phyloP scores from a whole-genome alignment of 306 rosid species.

The Lithocarpus polystachyus region DNA sequence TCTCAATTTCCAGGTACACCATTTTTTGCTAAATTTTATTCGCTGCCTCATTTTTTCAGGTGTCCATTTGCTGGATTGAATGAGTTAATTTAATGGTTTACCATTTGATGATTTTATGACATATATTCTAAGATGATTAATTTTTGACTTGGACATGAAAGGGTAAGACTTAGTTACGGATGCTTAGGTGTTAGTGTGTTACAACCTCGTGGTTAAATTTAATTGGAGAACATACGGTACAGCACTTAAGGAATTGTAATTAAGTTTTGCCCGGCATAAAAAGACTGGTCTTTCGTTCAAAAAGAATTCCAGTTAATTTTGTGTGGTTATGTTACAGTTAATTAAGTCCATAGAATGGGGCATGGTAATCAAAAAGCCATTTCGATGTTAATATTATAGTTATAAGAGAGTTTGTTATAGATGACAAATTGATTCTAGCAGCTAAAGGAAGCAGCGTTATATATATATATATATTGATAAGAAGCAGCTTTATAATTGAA shows the following conservation, averaged over 20 bases:
- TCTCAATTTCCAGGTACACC: slow-evolving; percentile 49
- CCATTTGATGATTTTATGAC: slow-evolving; percentile 7
- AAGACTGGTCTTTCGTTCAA: background rate
- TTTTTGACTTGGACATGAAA: background rate
- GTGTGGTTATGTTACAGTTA: background rate
- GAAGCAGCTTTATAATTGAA: too few species aligned
- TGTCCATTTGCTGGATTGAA: slow-evolving; percentile 3
- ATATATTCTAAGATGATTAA: background rate
- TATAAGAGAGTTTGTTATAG: background rate
- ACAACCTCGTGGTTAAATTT: too few species aligned
- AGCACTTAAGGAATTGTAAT: too few species aligned
- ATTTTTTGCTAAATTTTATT: background rate
- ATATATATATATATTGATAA: too few species aligned
- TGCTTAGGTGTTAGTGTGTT: too few species aligned
- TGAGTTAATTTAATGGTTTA: background rate
- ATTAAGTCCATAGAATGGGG: background rate
- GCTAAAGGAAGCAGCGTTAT: background rate
- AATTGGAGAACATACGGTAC: too few species aligned
- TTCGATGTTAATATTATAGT: background rate
- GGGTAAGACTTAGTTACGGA: too few species aligned
- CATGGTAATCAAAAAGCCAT: background rate
- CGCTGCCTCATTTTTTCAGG: background rate
- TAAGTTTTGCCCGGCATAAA: too few species aligned
- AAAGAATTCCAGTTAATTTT: background rate
- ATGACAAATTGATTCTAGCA: background rate